Base-by-base conservation (phyloP, 768 basidiomycete species). In the Pisolithus orientalis region DNA sequence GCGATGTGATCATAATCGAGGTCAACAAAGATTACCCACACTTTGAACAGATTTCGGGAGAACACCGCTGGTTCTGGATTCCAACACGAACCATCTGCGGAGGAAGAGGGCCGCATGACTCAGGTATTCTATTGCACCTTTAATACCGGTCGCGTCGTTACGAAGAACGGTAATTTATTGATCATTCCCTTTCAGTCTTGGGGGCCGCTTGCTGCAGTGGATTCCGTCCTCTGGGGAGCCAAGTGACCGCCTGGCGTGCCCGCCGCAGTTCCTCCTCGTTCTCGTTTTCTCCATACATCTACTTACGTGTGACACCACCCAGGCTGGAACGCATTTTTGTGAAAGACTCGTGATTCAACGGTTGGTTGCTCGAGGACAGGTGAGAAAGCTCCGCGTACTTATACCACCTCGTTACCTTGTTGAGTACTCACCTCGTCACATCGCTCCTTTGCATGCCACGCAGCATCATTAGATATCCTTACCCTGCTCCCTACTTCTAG, bases 241-340 rank as follows among this genome's bases (percentile, higher is more conserved):
- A 11, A 28, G 31, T 10, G 10, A 42, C 24, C 4, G 1, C 40
- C 16, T 25, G 17, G 40, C n/a, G 17, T 45, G 4, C 28, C 14
- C 27, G 25, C 44, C 8, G n/a, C n/a, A 21, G 11, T 11, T 42
- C 4, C 27, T 24, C 38, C 37, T 42, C 28, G n/a, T n/a, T n/a
- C n/a, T n/a, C n/a, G 21, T 3, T 31, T 29, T 8, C 16, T 42
- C 38, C 32, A n/a, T 51, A 40, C 25, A 8, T 25, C 46, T 44
- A 47, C 51, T 11, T 17, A 38, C 29, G 8, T 57, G 32, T 11
- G 10, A 47, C 4, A 10, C n/a, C 14, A 9, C 37, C 34, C 45
- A 79, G 76, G 76, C 6, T 78, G 76, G 76, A 79, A 58, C 69
- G 74, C 10, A 66, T 77, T 17, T 64, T 71, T 32, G 65, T 78